A percentile compares a stretch with the other conserved stretches of the same genome.
phyloP scores from a whole-genome alignment of 2,329 filamentous ascomycete genomes.

The Fusarium clavum region DNA sequence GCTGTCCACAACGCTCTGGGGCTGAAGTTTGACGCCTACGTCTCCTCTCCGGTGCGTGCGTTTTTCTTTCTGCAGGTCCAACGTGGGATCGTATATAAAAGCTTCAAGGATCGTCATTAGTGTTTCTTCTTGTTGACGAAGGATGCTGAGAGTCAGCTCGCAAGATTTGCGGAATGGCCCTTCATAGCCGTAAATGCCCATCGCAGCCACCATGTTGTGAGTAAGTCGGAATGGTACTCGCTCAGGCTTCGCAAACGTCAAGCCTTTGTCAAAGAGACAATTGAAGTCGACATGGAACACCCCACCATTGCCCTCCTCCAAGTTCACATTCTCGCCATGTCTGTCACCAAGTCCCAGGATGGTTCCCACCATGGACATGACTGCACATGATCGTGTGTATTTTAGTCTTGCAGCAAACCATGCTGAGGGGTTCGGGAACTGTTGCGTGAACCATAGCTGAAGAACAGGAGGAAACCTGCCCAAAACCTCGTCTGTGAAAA shows the following conservation, averaged over 20 bases:
- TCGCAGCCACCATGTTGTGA: conserved; percentile 98
- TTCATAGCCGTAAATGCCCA: conserved; percentile 94
- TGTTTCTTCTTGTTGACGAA: conserved; percentile 93
- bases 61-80: conserved; percentile 85
- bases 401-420: conserved; percentile 92
- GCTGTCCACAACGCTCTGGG: conserved; percentile 84
- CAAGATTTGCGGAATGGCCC: conserved; percentile 91
- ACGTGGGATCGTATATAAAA: conserved; percentile 95
- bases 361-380: conserved; percentile 99
- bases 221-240: conserved; percentile 95
- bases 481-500: conserved; percentile 77
- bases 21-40: conserved; percentile 63
- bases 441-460: conserved; percentile 94
- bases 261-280: conserved; percentile 97
- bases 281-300: conserved; percentile 99
- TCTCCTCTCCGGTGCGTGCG: conserved; percentile 52
- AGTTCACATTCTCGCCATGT: conserved; percentile 95
- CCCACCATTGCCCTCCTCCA: conserved; percentile 93
- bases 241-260: conserved; percentile 95
- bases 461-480: conserved; percentile 83
- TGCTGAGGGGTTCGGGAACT: conserved; percentile 89
- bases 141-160: conserved; percentile 85
- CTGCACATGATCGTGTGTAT: conserved; percentile 93
- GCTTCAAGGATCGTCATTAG: conserved; percentile 97
- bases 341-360: conserved; percentile 93